A percentile compares a stretch with the other conserved stretches of the same genome.
These are phyloP conservation scores for Trapa bicornis DNA, from an alignment of 345 rosid genomes.

Conservation along the genomic window DNA sequence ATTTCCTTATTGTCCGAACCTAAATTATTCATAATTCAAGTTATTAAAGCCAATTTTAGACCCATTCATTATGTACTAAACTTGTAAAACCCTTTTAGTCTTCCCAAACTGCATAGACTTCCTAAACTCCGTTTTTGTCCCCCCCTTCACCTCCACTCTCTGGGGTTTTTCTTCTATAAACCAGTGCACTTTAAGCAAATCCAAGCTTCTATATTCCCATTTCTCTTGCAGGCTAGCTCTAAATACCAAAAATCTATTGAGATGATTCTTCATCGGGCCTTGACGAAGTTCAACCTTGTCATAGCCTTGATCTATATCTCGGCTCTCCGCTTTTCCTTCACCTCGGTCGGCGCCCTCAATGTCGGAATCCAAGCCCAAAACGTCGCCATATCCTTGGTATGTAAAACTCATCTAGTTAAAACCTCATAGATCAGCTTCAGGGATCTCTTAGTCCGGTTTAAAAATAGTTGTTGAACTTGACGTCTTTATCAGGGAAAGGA, in stretches of 20 bases:
- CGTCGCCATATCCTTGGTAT: constrained; percentile 42
- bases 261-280: constrained; percentile 16
- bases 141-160: neutral
- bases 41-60: too few species aligned
- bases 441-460: too few species aligned
- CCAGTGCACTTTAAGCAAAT: constrained; percentile 21
- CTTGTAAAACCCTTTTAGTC: neutral
- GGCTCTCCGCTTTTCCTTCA: constrained; percentile 12
- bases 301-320: constrained; percentile 4
- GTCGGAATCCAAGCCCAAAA: constrained; percentile 47
- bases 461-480: neutral
- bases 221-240: constrained; percentile 2
- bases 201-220: constrained; percentile 19
- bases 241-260: neutral
- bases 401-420: constrained; percentile 7
- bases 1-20: too few species aligned
- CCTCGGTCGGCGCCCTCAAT: constrained; percentile 42
- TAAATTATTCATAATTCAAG: too few species aligned
- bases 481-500: constrained; percentile 39
- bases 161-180: neutral
- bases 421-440: neutral
- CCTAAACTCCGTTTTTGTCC: too few species aligned
- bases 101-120: too few species aligned
- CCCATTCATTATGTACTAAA: neutral
- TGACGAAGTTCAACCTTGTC: constrained; percentile 11